Base-by-base conservation (phyloP, 257 asterid genomes). In the Plectranthus barbatus region DNA sequence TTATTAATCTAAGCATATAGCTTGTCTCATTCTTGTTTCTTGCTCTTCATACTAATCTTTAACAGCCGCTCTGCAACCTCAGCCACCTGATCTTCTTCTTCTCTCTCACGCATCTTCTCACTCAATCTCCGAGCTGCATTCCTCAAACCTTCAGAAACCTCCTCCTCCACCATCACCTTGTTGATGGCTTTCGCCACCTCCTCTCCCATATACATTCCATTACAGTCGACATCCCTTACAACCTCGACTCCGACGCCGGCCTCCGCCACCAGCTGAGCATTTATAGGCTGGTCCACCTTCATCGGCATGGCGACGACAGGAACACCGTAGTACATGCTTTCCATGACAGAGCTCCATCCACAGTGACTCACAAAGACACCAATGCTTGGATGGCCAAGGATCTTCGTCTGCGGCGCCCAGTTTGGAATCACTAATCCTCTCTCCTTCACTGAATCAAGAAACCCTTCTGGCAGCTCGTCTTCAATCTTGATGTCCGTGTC, bases 311-410 rank as follows among this genome's bases (percentile, higher is more conserved):
- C 56, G 47, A 81, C 37, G 2, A 81, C 18, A 1, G 83, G 83
- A 26, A 77, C 79, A 0, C 76, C 79, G 49, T 52, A 69, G 17
- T 71, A 61, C 48, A 77, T 8, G 42, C 81, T 75, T 20, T 77
- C 83, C 11, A 46, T 34, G 0, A 69, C 20, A 15, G 85, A 80
- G 62, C 72, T 56, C 78, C 82, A 74, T 9, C 85, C 85, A 34
- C 85, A 80, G 7, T 80, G 85, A 9, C 80, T 73, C 64, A 74
- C 23, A 50, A 79, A 80, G 33, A 64, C 78, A 21, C 66, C 74
- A 2, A 49, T 23, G 19, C 76, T 50, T 0, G 69, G 17, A 51
- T 70, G 76, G 0, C 44, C 48, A 23, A 77, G 29, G 5, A 73
- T 69, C 59, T 46, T 19, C 0, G 66, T 58, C n/a, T 77, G 79